phyloP scores from a whole-genome alignment of 768 basidiomycete species.

The Boletus rubroflammeus region DNA sequence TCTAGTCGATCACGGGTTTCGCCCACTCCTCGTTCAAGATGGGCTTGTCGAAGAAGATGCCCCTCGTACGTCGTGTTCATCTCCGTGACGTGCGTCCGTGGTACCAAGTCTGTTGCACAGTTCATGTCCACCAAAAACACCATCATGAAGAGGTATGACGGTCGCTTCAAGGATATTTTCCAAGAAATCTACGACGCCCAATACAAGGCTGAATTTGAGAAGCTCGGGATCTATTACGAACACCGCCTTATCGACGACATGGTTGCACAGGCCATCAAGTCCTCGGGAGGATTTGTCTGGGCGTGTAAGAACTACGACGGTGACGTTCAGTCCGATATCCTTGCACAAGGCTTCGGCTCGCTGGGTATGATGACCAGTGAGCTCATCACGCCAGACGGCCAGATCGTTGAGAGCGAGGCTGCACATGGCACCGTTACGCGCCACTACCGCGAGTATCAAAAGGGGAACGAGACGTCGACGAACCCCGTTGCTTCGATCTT shows the following conservation, averaged over 20 bases:
- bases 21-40: conserved; percentile 99
- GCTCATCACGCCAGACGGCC: conserved; percentile 91
- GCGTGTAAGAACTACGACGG: conserved; percentile 80
- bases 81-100: conserved; percentile 2
- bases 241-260: conserved; percentile 97
- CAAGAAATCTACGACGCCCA: conserved; percentile 87
- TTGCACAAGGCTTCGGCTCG: conserved; percentile 95
- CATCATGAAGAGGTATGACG: conserved; percentile 96
- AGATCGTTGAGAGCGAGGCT: conserved; percentile 91
- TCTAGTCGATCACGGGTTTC: conserved; percentile 86
- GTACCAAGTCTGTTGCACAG: conserved; percentile 30
- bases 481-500: conserved; percentile 99
- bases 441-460: conserved; percentile 96
- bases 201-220: conserved; percentile 71
- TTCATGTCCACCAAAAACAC: conserved; percentile 99
- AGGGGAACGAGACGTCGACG: conserved; percentile 96
- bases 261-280: conserved; percentile 98
- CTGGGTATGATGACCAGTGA: conserved; percentile 99
- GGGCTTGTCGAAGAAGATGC: conserved; percentile 77
- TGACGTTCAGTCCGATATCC: conserved; percentile 86
- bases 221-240: conserved; percentile 80
- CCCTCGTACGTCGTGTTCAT: conserved; percentile 46
- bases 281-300: conserved; percentile 87
- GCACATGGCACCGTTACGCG: conserved; percentile 97
- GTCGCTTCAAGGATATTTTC: conserved; percentile 99